Evolutionary conservation across 495 filamentous ascomycete genomes (phyloP), one percentile per base, ranked within the genome.

Genomic region (Aspergillus campestris): DNA sequence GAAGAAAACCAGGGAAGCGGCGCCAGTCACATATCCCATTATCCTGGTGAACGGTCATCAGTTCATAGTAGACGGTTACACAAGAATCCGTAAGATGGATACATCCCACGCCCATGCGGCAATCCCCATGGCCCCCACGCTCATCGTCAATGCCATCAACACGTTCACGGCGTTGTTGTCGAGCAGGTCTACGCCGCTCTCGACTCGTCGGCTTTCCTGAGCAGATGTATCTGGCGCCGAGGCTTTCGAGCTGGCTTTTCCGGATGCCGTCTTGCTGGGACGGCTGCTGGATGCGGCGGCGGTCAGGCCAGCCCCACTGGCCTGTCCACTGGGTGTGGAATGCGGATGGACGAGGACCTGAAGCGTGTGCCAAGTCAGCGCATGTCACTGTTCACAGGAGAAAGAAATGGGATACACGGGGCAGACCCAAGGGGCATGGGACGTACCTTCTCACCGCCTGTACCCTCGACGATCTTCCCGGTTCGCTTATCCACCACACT

Each of bases 81-180:
- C 6, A 38, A 8, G 34, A 45, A 34, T 56, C 49, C 32, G 43
- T 38, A 5, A 58, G 34, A 60, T 53, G 34, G 62, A 58, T 40
- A 70, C 33, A 32, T 52, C 56, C 73, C 73, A 76, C 10, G 57
- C 39, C 52, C 54, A 69, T 37, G 65, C 60, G 0, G 69, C 65
- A 36, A 83, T 62, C 0, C 69, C 71, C 80, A 98, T 95, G 7
- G 82, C 86, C 5, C 79, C 79, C 10, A 87, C 31, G 58, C 87
- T 96, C 80, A 94, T 92, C 0, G 65, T 62, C 7, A 77, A 67
- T 0, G 91, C 90, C 90, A 95, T 96, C 24, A 89, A 56, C 15
- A 94, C 70, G 58, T 98, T 98, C 47, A 98, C 89, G 24, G 80
- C 83, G 59, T 98, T 98, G 54, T 98, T 98, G 58, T 92, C 87